These are phyloP conservation scores for Prunus campanulata DNA, from an alignment of 306 rosid species.

Conservation along the genomic window DNA sequence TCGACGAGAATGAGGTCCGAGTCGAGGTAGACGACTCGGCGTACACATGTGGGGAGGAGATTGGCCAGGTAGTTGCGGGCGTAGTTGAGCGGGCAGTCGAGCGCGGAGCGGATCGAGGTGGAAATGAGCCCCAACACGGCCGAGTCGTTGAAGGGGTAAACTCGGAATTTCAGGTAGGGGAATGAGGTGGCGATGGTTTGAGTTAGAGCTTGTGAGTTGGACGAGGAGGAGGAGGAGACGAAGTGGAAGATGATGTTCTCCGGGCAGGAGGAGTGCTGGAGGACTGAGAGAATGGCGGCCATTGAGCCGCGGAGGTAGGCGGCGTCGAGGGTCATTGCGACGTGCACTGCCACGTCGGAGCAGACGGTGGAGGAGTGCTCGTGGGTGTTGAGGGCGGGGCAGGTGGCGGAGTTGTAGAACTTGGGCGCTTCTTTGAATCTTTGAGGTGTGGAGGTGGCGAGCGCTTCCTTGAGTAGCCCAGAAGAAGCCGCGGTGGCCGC, in stretches of 20 bases:
- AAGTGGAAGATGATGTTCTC: conserved; percentile 77
- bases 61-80: conserved; percentile 84
- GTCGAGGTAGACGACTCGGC: conserved; percentile 74
- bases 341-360: conserved; percentile 52
- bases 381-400: conserved; percentile 29
- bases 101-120: conserved; percentile 85
- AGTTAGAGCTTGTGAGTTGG: conserved; percentile 26
- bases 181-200: conserved; percentile 47
- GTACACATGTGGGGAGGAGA: conserved; percentile 58
- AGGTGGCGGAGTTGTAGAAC: conserved; percentile 72
- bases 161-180: conserved; percentile 71
- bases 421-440: conserved; percentile 87
- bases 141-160: conserved; percentile 63
- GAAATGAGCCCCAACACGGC: conserved; percentile 76
- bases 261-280: conserved; percentile 94
- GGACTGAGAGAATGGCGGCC: conserved; percentile 91
- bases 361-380: conserved; percentile 7
- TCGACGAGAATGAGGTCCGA: conserved; percentile 89
- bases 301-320: conserved; percentile 91
- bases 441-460: conserved; percentile 9
- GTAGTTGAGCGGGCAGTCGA: conserved; percentile 88
- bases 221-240: conserved; percentile 47
- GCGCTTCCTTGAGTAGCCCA: not conserved
- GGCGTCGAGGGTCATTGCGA: conserved; percentile 88
- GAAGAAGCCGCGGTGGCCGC: not conserved